Base-by-base conservation (phyloP, 2,329 filamentous ascomycete genomes). In the Botrytis deweyae region DNA sequence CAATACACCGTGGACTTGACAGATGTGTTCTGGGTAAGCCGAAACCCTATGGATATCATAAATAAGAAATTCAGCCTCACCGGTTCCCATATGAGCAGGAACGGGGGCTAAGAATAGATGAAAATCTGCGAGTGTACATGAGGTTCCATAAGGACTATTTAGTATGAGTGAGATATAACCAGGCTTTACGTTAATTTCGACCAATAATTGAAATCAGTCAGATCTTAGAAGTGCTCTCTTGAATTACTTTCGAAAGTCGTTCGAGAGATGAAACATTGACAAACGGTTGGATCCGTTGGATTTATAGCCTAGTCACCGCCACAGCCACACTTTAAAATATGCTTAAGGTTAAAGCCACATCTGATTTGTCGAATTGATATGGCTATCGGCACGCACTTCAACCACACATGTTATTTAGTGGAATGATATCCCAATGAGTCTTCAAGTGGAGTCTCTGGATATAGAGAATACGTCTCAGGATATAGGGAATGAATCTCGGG, bases 401-500 rank as follows among this genome's bases (percentile, higher is more conserved):
- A 36, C 22, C 16, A 40, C 18, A 73, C 55, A 40, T 40, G 16
- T 58, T 58, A n/a, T 25, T 36, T 14, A 33, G 52, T 38, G 66
- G 29, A 49, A 61, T 33, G 40, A 67, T 64, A 72, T 58, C 55
- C 38, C 29, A 62, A 63, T 62, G 58, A 62, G 71, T 66, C 46
- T 67, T 66, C 61, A 70, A 71, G 62, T 66, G 65, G 52, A 49
- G 66, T 69, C 66, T 69, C 66, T 29, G 49, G 66, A 69, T 33
- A 33, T 25, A 69, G 66, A 25, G 18, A 58, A 33, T 33, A 59
- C 42, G 36, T 33, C 59, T 42, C 44, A 18, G 82, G 73, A 84
- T 83, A 75, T 81, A 59, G 72, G 42, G 6, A 58, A 33, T 52
- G 69, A 65, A 33, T 33, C 59, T 42, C 42, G 22, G 82, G 73